phyloP scores from a whole-genome alignment of 2,329 filamentous ascomycete genomes.

The Fonsecaea pugnacius region DNA sequence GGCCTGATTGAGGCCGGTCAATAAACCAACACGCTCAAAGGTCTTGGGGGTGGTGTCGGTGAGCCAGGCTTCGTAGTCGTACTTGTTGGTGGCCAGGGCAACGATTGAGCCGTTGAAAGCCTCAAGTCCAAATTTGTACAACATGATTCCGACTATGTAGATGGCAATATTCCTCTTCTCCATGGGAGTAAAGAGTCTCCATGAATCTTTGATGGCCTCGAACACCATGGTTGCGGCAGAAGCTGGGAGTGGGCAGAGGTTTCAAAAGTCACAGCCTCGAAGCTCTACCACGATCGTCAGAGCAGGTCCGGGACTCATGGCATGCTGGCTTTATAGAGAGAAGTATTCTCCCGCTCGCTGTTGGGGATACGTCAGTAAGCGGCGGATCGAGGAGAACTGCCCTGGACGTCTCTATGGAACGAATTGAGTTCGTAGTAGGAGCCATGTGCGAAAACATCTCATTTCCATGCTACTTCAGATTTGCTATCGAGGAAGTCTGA shows the following conservation, averaged over 20 bases:
- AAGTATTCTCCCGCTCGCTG: not conserved
- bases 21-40: constrained; percentile 54
- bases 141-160: constrained; percentile 57
- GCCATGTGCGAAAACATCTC: not conserved
- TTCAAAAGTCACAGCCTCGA: not conserved
- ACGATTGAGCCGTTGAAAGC: constrained; percentile 58
- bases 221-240: constrained; percentile 3
- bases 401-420: not conserved
- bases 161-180: constrained; percentile 54
- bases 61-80: constrained; percentile 50
- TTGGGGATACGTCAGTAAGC: not conserved
- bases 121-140: constrained; percentile 59
- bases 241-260: not conserved
- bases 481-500: not conserved
- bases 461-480: not conserved
- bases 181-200: constrained; percentile 42
- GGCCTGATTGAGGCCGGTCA: constrained; percentile 57
- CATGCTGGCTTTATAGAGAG: not conserved
- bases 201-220: constrained; percentile 7
- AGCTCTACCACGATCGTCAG: not conserved
- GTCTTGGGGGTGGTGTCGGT: constrained; percentile 45
- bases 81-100: constrained; percentile 56
- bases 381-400: not conserved
- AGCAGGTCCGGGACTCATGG: not conserved
- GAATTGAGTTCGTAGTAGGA: not conserved